A percentile compares a stretch with the other conserved stretches of the same genome.
These are phyloP conservation scores for Arthonia radiata DNA, from an alignment of 495 filamentous ascomycete genomes.

Conservation along the genomic window DNA sequence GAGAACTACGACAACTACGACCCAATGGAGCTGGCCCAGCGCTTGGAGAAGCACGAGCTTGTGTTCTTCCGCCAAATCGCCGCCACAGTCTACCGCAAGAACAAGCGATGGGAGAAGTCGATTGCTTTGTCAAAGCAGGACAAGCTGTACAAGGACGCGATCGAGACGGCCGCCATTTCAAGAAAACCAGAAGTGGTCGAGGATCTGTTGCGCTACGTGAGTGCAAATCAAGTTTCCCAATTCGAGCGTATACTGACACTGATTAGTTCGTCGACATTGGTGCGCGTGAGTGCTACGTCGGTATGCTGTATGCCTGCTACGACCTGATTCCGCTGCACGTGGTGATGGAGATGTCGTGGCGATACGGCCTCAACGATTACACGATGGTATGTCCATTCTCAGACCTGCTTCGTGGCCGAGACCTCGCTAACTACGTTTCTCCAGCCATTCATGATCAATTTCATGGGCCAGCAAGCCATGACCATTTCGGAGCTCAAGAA, in stretches of 20 bases:
- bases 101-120: conserved; percentile 99
- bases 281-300: conserved; percentile 95
- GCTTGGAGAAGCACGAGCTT: conserved; percentile 84
- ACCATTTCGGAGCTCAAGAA: conserved; percentile 68
- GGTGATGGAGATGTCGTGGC: conserved; percentile 93
- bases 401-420: too few relatives aligned
- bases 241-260: background rate
- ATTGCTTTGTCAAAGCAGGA: conserved; percentile 96
- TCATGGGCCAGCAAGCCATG: conserved; percentile 69
- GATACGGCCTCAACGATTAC: conserved; percentile 81
- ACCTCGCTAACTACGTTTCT: too few relatives aligned
- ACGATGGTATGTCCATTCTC: conserved; percentile 37
- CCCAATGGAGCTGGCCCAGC: conserved; percentile 76
- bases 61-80: conserved; percentile 99
- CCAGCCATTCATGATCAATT: conserved; percentile 92
- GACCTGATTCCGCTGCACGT: conserved; percentile 81
- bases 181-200: conserved; percentile 78
- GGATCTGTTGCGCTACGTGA: conserved; percentile 86
- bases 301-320: conserved; percentile 97
- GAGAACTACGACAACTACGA: conserved; percentile 99
- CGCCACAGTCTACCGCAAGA: conserved; percentile 96
- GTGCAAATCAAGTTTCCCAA: conserved; percentile 24
- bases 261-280: conserved; percentile 93
- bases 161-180: conserved; percentile 95
- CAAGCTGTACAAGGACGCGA: conserved; percentile 98